Conservation (phyloP, 23 red algal species). For the Cyanidium caldarium region DNA sequence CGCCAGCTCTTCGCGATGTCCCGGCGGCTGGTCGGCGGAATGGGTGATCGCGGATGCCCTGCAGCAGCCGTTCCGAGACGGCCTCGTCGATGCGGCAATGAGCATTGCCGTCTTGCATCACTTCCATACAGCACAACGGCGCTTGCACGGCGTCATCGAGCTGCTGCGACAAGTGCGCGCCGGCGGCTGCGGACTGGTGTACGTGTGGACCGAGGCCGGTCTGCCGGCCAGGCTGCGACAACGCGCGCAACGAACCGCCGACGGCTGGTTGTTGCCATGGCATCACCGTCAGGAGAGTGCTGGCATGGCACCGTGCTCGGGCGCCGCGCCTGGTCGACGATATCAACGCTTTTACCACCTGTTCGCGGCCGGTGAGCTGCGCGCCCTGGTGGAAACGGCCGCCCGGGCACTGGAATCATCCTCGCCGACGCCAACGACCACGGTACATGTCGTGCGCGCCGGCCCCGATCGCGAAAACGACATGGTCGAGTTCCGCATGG, state of each 20-base stretch:
- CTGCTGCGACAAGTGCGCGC: conserved; percentile 28
- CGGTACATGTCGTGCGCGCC: neutral
- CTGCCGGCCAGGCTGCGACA: neutral
- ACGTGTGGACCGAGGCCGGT: conserved; percentile 52
- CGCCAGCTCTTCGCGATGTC: no score
- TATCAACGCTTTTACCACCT: conserved; percentile 52
- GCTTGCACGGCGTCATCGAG: conserved; percentile 30
- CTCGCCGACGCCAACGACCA: neutral
- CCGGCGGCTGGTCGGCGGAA: no score
- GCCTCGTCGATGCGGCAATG: conserved; percentile 37
- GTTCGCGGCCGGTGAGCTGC: conserved; percentile 36
- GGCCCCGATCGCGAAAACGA: neutral
- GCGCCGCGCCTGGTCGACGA: conserved; percentile 1
- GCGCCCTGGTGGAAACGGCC: conserved; percentile 10
- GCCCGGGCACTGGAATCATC: no score
- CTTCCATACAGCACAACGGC: conserved; percentile 29
- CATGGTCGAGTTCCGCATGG: neutral
- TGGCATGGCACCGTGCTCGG: no score
- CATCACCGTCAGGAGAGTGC: conserved; percentile 18
- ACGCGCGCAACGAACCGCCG: conserved; percentile 7
- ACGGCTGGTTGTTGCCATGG: conserved; percentile 42
- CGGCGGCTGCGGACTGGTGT: conserved; percentile 29
- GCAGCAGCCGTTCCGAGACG: conserved; percentile 19
- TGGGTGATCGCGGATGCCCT: conserved; percentile 29
- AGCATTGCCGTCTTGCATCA: conserved; percentile 95